Base-by-base conservation (phyloP, 495 filamentous ascomycete species). In the Trichocladium antarcticum region DNA sequence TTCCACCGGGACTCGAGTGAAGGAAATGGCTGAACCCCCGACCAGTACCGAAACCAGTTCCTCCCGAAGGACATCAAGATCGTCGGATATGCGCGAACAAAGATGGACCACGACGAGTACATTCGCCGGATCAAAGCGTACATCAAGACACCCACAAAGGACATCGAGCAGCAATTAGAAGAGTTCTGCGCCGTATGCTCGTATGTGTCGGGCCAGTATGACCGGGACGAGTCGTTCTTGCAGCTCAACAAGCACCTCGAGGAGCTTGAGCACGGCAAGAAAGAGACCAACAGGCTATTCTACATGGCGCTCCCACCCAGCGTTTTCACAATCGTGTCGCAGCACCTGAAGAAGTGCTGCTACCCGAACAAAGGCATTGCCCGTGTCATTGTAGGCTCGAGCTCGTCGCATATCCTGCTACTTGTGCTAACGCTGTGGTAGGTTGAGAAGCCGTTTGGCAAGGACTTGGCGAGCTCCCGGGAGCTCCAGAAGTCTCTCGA, bases 361-460 rank as follows among this genome's bases (percentile, higher is more conserved):
- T 99, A 97, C 64, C 93, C 93, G 24, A 75, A 77, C 56, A 82
- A 70, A 35, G 93, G 93, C 45, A 83, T 99, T 64, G 82, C 90
- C 40, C 82, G 93, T 48, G 83, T 99, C 61, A 95, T 99, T 66
- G 92, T 95, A 68, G 59, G 80, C 68, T 35, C 16, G 17, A 17
- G 14, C 9, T 10, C 17, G 28, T 7, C n/a, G 19, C 16, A 11
- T 11, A 1, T 16, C 28, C 17, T 10, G 9, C 10, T 7, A n/a
- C 6, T 41, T 1, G n/a, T 17, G 15, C 50, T 62, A 36, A 58
- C 49, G 29, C 15, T 15, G 31, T 41, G 48, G 57, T 56, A 95
- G 89, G 84, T 98, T 50, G 93, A 99, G 81, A 99, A 99, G 73
- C 93, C 93, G 21, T 99, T 99, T 64, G 93, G 93, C 51, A 97